phyloP scores from a whole-genome alignment of 345 rosid species.

The Lepidium aucheri region DNA sequence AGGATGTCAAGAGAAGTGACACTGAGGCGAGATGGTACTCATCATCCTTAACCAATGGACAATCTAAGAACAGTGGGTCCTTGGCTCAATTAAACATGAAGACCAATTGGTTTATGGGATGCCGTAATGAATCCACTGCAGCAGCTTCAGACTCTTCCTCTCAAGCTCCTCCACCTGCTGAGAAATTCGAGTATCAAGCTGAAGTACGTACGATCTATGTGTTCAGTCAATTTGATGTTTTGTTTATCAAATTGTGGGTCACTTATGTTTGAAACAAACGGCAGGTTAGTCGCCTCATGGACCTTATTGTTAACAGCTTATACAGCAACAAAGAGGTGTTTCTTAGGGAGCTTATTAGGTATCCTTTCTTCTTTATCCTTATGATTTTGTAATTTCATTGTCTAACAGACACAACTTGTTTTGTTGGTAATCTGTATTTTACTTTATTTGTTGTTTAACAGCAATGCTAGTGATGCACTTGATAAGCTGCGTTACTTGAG shows the following conservation, averaged over 20 bases:
- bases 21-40: slow-evolving; percentile 49
- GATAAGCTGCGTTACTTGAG: slow-evolving; percentile 87
- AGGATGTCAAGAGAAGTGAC: slow-evolving; percentile 40
- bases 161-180: slow-evolving; percentile 44
- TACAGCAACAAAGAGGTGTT: slow-evolving; percentile 98
- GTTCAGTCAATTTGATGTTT: not conserved
- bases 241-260: not conserved
- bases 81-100: slow-evolving; percentile 27
- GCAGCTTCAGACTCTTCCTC: slow-evolving; percentile 57
- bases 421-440: not conserved
- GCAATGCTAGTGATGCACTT: slow-evolving; percentile 98
- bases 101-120: slow-evolving; percentile 33
- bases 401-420: not conserved
- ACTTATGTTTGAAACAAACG: not conserved
- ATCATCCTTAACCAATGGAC: slow-evolving; percentile 40
- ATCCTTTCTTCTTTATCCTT: not conserved
- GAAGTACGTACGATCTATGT: slow-evolving; percentile 39
- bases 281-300: slow-evolving; percentile 99
- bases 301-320: slow-evolving; percentile 90
- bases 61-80: slow-evolving; percentile 11
- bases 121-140: slow-evolving; percentile 56
- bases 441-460: slow-evolving; percentile 22
- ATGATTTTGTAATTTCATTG: not conserved
- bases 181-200: slow-evolving; percentile 93
- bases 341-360: slow-evolving; percentile 94